These are phyloP conservation scores for Cadophora gregata DNA, from an alignment of 2,329 filamentous ascomycete genomes.

Conservation along the genomic window DNA sequence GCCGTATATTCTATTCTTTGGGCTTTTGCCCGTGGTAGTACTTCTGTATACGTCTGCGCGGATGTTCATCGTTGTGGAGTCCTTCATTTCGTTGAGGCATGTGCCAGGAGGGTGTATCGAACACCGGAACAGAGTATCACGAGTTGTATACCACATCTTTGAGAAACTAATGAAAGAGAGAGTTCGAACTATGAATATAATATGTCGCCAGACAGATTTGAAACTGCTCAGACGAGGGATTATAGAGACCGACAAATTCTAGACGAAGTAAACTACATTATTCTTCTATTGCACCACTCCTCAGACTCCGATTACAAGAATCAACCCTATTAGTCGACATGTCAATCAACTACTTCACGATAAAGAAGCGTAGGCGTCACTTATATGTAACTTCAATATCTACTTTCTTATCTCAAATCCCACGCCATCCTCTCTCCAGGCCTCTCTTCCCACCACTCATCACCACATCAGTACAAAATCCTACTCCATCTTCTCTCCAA, in stretches of 20 bases:
- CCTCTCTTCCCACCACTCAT: not conserved
- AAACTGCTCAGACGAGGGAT: not conserved
- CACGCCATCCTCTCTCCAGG: not conserved
- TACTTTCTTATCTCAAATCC: too few species aligned
- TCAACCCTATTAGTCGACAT: too few species aligned
- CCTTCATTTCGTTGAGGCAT: slow-evolving; percentile 14
- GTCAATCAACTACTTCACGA: too few species aligned
- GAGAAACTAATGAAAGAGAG: not conserved
- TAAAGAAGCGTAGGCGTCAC: too few species aligned
- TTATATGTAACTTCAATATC: too few species aligned
- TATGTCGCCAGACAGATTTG: not conserved
- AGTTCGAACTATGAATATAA: not conserved
- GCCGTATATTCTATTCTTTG: not conserved
- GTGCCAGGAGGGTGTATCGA: slow-evolving; percentile 16
- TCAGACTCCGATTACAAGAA: too few species aligned
- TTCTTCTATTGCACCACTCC: too few species aligned
- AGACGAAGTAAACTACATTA: too few species aligned
- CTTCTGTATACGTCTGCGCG: not conserved
- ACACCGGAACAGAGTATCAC: slow-evolving; percentile 7
- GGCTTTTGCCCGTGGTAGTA: not conserved
- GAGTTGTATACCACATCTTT: slow-evolving; percentile 6
- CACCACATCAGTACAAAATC: not conserved
- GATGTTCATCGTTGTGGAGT: slow-evolving; percentile 12
- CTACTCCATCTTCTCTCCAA: slow-evolving; percentile 29
- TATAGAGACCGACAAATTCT: too few species aligned